A percentile compares a stretch with the other conserved stretches of the same genome.
These are phyloP conservation scores for Cladosporium sp. DNA, from an alignment of 2,329 filamentous ascomycete species.

Conservation along the genomic window DNA sequence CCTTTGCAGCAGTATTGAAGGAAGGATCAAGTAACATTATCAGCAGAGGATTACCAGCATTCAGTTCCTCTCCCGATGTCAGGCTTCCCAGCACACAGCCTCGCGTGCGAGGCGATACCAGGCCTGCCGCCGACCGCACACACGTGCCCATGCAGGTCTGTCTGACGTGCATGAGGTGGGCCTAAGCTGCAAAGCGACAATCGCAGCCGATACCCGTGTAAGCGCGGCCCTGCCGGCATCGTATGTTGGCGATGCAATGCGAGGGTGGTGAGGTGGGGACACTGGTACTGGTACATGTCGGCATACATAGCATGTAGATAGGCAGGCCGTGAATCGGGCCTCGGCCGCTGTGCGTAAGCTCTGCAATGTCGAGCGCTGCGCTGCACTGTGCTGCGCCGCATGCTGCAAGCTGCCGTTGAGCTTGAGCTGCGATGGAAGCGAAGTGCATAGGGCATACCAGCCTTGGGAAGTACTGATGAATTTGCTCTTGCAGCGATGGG, in stretches of 20 bases:
- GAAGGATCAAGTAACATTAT: constrained; percentile 8
- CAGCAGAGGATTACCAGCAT: background rate
- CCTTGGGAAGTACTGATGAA: background rate
- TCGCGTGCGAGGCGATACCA: constrained; percentile 5
- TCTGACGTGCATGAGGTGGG: constrained; percentile 9
- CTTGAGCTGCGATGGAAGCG: constrained; percentile 2
- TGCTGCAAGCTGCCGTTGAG: constrained; percentile 8
- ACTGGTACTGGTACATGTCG: background rate
- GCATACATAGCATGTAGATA: background rate
- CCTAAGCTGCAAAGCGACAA: background rate
- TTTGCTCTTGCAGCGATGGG: background rate
- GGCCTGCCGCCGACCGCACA: background rate
- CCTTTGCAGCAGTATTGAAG: too few species aligned
- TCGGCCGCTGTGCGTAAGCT: background rate
- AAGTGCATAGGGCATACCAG: background rate
- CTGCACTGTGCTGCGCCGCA: background rate
- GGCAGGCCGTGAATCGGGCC: background rate
- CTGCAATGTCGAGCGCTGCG: background rate
- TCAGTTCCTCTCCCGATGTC: background rate
- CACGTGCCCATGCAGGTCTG: background rate
- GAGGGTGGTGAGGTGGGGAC: background rate
- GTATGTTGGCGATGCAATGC: background rate
- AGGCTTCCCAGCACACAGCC: background rate
- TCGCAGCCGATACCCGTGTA: background rate
- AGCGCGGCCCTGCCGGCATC: constrained; percentile 1